Conservation (phyloP, 495 filamentous ascomycete species). For the Tricharina praecox region DNA sequence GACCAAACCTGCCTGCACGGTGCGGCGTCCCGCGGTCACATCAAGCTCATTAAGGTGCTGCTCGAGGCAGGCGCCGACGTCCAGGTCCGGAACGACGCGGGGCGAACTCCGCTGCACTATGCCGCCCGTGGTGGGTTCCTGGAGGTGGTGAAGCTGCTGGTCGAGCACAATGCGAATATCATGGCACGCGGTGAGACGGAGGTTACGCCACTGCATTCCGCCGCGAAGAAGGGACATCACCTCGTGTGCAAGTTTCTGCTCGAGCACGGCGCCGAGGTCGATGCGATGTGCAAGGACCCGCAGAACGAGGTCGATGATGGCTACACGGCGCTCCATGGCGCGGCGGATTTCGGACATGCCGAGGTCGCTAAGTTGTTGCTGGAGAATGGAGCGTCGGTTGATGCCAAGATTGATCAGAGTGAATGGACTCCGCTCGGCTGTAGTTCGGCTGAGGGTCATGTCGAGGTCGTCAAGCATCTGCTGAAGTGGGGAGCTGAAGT, state of each 20-base stretch:
- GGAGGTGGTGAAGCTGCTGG: neutral
- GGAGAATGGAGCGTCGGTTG: constrained; percentile 14
- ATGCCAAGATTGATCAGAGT: constrained; percentile 3
- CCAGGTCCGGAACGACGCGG: neutral
- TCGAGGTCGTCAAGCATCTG: neutral
- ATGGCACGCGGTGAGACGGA: constrained; percentile 1
- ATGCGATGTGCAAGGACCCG: constrained; percentile 5
- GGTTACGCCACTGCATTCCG: constrained; percentile 4
- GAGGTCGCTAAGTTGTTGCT: constrained; percentile 14
- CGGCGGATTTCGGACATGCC: constrained; percentile 13
- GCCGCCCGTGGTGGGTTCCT: neutral
- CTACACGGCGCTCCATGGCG: constrained; percentile 18
- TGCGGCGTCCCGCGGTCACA: neutral
- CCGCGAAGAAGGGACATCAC: constrained; percentile 1
- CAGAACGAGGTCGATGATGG: constrained; percentile 11
- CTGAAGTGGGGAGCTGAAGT: neutral
- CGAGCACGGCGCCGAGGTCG: constrained; percentile 5
- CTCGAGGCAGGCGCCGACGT: constrained; percentile 2
- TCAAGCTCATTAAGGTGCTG: constrained; percentile 4
- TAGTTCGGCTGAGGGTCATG: neutral
- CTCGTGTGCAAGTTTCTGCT: constrained; percentile 5
- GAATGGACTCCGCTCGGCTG: constrained; percentile 5
- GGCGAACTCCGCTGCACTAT: constrained; percentile 5
- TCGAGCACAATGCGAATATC: neutral
- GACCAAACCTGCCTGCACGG: neutral